Conservation (phyloP, 768 basidiomycete species). For the Tubosaeta sp. region DNA sequence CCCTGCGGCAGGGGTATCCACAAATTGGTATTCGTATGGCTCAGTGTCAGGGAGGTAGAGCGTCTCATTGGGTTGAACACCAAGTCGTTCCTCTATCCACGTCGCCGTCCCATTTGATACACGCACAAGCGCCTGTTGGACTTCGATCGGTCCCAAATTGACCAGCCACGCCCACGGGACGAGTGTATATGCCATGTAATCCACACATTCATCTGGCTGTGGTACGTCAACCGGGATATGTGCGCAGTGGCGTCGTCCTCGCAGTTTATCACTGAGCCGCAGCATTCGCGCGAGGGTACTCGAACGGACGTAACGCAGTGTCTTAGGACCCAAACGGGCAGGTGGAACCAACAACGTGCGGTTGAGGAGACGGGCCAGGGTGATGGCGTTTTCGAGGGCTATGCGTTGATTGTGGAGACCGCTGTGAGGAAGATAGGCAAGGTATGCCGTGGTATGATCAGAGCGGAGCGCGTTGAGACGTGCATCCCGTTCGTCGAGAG, state of each 20-base stretch:
- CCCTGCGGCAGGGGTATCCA: slow-evolving; percentile 11
- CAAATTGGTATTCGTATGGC: slow-evolving; percentile 45
- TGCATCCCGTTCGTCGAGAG: slow-evolving; percentile 23
- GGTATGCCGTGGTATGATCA: slow-evolving; percentile 40
- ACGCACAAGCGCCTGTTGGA: slow-evolving; percentile 41
- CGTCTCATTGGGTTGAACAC: slow-evolving; percentile 37
- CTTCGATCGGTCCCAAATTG: slow-evolving; percentile 40
- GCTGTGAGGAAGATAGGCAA: slow-evolving; percentile 79
- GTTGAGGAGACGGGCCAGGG: slow-evolving; percentile 64
- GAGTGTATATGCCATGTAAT: slow-evolving; percentile 56
- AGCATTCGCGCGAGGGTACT: slow-evolving; percentile 44
- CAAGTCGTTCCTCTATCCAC: slow-evolving; percentile 16
- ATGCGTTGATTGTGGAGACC: slow-evolving; percentile 87
- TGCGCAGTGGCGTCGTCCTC: slow-evolving; percentile 50
- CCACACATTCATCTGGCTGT: slow-evolving; percentile 52
- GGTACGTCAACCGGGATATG: slow-evolving; percentile 31
- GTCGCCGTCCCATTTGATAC: slow-evolving; percentile 46
- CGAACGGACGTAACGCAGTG: slow-evolving; percentile 57
- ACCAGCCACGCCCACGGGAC: slow-evolving; percentile 72
- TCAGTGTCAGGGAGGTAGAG: slow-evolving; percentile 46
- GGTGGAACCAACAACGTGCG: slow-evolving; percentile 81
- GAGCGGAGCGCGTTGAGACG: slow-evolving; percentile 7
- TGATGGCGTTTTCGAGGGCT: slow-evolving; percentile 77
- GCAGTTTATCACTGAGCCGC: slow-evolving; percentile 43
- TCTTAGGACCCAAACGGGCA: slow-evolving; percentile 57